Evolutionary conservation across 768 basidiomycete species (phyloP).

Genomic region (Inosperma sp.): DNA sequence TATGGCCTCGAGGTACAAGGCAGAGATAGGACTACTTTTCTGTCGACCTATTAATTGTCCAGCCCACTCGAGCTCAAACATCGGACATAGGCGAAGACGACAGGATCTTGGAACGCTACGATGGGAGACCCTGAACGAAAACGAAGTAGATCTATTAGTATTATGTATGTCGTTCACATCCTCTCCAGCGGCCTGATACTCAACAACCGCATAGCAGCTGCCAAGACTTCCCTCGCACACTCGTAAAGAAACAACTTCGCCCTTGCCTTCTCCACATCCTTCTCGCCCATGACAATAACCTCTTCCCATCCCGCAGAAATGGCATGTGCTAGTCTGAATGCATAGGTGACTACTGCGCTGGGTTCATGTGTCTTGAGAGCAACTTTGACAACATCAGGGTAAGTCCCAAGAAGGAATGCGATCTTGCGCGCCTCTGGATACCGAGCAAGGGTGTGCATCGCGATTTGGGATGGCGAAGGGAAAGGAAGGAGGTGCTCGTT

Average conservation of each 20-base stretch:
- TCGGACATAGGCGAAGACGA: too few species aligned
- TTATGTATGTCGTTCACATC: conserved; percentile 69
- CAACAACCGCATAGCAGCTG: conserved; percentile 77
- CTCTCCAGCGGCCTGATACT: conserved; percentile 87
- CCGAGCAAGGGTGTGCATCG: conserved; percentile 59
- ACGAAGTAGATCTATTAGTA: too few species aligned
- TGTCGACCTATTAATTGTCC: too few species aligned
- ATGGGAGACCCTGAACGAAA: too few species aligned
- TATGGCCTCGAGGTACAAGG: too few species aligned
- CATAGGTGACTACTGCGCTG: conserved; percentile 85
- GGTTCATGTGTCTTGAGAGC: conserved; percentile 86
- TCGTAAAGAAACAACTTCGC: conserved; percentile 89
- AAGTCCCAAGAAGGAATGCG: conserved; percentile 78
- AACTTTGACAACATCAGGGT: conserved; percentile 86
- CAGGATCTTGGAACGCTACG: too few species aligned
- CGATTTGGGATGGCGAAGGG: conserved; percentile 62
- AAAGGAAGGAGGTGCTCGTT: conserved; percentile 83
- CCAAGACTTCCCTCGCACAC: conserved; percentile 84
- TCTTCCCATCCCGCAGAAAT: conserved; percentile 92
- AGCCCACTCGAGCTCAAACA: too few species aligned
- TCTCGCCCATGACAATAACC: conserved; percentile 80
- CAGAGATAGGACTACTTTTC: too few species aligned
- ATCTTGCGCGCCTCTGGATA: conserved; percentile 79
- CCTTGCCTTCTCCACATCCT: conserved; percentile 67
- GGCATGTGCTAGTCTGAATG: conserved; percentile 80